Conservation (phyloP, 192 early-diverging fungal species). For the Chytriomyces sp. region DNA sequence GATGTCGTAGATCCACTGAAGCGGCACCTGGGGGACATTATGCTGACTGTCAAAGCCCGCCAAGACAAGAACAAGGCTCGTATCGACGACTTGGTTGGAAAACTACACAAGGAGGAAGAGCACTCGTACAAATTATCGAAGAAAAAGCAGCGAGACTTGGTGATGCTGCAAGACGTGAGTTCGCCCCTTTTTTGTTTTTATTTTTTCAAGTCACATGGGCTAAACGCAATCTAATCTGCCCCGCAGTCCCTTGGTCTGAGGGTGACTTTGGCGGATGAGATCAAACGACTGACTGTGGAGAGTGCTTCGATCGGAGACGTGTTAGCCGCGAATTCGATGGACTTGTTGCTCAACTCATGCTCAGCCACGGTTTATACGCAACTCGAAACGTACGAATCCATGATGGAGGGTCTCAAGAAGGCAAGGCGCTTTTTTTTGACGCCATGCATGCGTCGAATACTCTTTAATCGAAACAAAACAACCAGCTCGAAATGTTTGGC, state of each 20-base stretch:
- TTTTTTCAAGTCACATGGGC: slow-evolving; percentile 6
- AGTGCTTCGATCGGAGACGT: slow-evolving; percentile 50
- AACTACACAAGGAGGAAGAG: slow-evolving; percentile 56
- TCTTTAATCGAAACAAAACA: background rate
- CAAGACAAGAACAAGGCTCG: slow-evolving; percentile 51
- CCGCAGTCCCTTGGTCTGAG: slow-evolving; percentile 51
- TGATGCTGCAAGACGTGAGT: slow-evolving; percentile 49
- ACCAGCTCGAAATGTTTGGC: slow-evolving; percentile 29
- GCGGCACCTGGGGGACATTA: slow-evolving; percentile 43
- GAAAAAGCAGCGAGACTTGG: slow-evolving; percentile 56
- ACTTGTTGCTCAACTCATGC: slow-evolving; percentile 44
- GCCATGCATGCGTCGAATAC: background rate
- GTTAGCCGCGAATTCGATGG: slow-evolving; percentile 48
- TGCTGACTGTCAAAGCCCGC: slow-evolving; percentile 20
- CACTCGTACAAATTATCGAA: slow-evolving; percentile 51
- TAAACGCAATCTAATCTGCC: background rate
- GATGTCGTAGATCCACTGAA: slow-evolving; percentile 56
- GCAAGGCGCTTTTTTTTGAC: slow-evolving; percentile 24
- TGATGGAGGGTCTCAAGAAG: slow-evolving; percentile 62
- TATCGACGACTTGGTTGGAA: slow-evolving; percentile 48
- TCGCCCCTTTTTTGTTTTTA: background rate
- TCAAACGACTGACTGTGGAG: slow-evolving; percentile 56
- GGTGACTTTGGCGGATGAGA: slow-evolving; percentile 56
- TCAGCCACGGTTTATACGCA: slow-evolving; percentile 49
- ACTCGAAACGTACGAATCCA: slow-evolving; percentile 55